Percentiles rank a stretch among this genome's conserved stretches.
Conservation (phyloP, 495 filamentous ascomycete species). For the Daldinia caldariorum region DNA sequence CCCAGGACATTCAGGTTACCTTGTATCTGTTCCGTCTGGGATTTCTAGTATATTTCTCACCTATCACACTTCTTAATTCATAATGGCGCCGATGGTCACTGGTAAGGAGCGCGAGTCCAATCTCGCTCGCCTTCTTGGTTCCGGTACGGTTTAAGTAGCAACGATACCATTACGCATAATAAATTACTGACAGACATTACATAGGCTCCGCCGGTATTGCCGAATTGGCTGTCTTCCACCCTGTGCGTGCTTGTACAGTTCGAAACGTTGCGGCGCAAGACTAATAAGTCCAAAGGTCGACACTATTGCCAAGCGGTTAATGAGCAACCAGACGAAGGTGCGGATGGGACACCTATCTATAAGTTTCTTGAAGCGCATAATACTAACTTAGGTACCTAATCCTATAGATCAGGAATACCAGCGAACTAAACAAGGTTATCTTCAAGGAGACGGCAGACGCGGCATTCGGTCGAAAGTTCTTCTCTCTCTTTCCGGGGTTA, state of each 20-base stretch:
- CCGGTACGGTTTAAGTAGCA: slow-evolving; percentile 72
- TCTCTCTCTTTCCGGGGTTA: slow-evolving; percentile 95
- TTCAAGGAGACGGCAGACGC: slow-evolving; percentile 90
- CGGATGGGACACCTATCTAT: slow-evolving; percentile 30
- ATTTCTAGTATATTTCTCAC: slow-evolving; percentile 8
- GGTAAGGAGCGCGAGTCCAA: slow-evolving; percentile 89
- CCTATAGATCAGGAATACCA: slow-evolving; percentile 65
- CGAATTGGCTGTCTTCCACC: slow-evolving; percentile 96
- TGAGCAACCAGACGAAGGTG: slow-evolving; percentile 93
- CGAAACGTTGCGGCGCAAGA: slow-evolving; percentile 37
- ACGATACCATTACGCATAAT: background rate
- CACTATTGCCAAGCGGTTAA: slow-evolving; percentile 97
- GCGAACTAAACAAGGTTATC: slow-evolving; percentile 84
- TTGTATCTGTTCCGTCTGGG: background rate
- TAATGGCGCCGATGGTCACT: slow-evolving; percentile 59
- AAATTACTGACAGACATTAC: slow-evolving; percentile 7
- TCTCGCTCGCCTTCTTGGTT: slow-evolving; percentile 85
- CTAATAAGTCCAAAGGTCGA: slow-evolving; percentile 74
- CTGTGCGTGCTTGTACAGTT: slow-evolving; percentile 64
- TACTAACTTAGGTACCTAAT: slow-evolving; percentile 42
- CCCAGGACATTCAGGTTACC: background rate
- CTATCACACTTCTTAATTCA: slow-evolving; percentile 27
- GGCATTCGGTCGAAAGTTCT: slow-evolving; percentile 76
- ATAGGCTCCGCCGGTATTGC: slow-evolving; percentile 93
- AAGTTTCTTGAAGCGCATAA: slow-evolving; percentile 21